A percentile compares a stretch with the other conserved stretches of the same genome.
Evolutionary conservation across 2,329 filamentous ascomycete species (phyloP).

Genomic region (Annulohypoxylon truncatum): DNA sequence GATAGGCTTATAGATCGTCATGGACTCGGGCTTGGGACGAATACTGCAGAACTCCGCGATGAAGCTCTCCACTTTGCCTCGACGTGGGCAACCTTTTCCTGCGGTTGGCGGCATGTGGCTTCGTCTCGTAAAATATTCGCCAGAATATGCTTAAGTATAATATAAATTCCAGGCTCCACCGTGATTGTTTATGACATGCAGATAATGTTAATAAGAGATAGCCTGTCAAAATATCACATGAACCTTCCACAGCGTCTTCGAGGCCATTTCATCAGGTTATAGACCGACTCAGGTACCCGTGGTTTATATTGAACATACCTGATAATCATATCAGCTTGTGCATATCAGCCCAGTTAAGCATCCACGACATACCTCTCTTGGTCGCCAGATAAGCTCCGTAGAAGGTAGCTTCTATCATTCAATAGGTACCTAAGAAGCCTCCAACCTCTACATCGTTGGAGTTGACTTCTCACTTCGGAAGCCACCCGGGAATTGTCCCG

Average conservation of each 20-base stretch:
- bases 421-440: constrained; percentile 6
- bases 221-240: constrained; percentile 4
- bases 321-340: constrained; percentile 11
- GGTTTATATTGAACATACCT: constrained; percentile 6
- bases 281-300: constrained; percentile 32
- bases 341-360: constrained; percentile 2
- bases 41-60: constrained; percentile 7
- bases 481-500: constrained; percentile 28
- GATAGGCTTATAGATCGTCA: not conserved
- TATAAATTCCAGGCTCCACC: constrained; percentile 13
- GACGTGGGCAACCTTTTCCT: constrained; percentile 25
- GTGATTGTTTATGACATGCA: constrained; percentile 10
- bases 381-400: not conserved
- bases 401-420: not conserved
- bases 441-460: not conserved
- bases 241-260: not conserved
- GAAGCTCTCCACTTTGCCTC: constrained; percentile 15
- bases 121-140: constrained; percentile 6
- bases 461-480: constrained; percentile 15
- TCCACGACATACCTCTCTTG: constrained; percentile 13
- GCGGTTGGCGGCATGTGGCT: constrained; percentile 29
- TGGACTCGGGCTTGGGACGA: constrained; percentile 24
- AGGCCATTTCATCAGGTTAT: constrained; percentile 7
- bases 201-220: constrained; percentile 11
- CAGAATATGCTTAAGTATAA: constrained; percentile 4